Evolutionary conservation across 306 rosid genomes (phyloP), one percentile per base, ranked within the genome.

Genomic region (Arachis hypogaea): DNA sequence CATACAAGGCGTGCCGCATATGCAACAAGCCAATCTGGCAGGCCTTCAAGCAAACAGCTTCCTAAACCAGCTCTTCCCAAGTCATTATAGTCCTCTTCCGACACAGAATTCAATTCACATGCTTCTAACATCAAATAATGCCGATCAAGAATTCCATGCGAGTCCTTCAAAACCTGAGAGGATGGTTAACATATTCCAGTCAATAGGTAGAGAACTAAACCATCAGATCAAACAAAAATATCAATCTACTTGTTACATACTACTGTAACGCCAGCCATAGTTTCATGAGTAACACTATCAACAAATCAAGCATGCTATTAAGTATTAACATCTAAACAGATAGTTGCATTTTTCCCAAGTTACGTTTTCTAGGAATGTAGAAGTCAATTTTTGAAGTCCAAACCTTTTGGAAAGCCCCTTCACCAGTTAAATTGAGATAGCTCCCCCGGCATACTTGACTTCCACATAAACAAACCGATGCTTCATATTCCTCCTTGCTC

Each of bases 401-500:
- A 77, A 91, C 97, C 92, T 92, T 92, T 68, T 82, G 88, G 80
- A 92, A 95, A 64, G 99, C 98, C 59, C 92, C 99, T 85, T 95
- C 99, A 46, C 98, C 99, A 5, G 98, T 90, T 83, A 95, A 87
- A 86, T 95, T 95, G 79, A 95, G 78, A 84, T 95, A 95, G 85
- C 99, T 95, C 38, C 99, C 99, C 46, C 99, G 87, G 80, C 99
- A 95, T 65, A 92, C 97, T 92, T 90, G 99, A 78, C 99, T 95
- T 54, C 99, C 99, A 83, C 99, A 95, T 82, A 95, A 86, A 86
- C 99, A 95, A 63, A 95, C 99, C 0, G 99, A 95, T 11, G 96
- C 99, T 84, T 92, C 98, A 65, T 95, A 95, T 81, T 95, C 99
- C 77, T 95, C 99, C 89, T 95, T 95, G 80, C 99, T 95, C 99